Base-by-base conservation (phyloP, 805 yeast genomes). In the Pichia occidentalis region DNA sequence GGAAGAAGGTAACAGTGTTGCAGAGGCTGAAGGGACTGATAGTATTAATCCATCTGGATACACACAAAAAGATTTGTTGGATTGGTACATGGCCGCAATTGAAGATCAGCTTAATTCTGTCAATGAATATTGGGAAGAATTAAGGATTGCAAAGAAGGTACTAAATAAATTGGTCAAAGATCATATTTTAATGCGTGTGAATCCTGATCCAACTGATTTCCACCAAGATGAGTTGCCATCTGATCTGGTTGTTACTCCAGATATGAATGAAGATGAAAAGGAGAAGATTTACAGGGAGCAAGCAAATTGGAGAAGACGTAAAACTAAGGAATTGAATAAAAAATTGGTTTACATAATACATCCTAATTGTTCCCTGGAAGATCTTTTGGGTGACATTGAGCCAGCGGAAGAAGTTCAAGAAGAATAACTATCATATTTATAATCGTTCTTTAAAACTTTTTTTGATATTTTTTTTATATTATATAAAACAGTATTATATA, bases 311-410 rank as follows among this genome's bases (percentile, higher is more conserved):
- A 36, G 17, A 43, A 52, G 46, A 34, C 45, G 35, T 25, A 46
- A 44, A 28, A 47, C 41, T 6, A 48, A 43, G 18, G 55, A 52
- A 40, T 32, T 43, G 47, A 47, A 39, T 40, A 57, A 57, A 44
- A 48, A 61, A 37, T 47, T 67, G 41, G 64, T 73, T 12, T 75
- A 71, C 46, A 74, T 75, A 24, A 59, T 75, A 39, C 95, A 85
- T 64, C 95, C 95, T 39, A 85, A 85, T 59, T 82, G 88, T 63
- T 83, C 87, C 13, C 74, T 83, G 42, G 69, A 80, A 47, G 94
- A 84, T 49, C 70, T 73, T 56, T 68, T 74, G 45, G 78, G 73
- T 43, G 72, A 48, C 26, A 14, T 38, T 20, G 37, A 38, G 9
- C 23, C 36, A 36, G 43, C 32, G 22, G 47, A 43, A 17, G 51